A percentile compares a stretch with the other conserved stretches of the same genome.
phyloP scores from a whole-genome alignment of 768 basidiomycete genomes.

The Cubamyces sp. region DNA sequence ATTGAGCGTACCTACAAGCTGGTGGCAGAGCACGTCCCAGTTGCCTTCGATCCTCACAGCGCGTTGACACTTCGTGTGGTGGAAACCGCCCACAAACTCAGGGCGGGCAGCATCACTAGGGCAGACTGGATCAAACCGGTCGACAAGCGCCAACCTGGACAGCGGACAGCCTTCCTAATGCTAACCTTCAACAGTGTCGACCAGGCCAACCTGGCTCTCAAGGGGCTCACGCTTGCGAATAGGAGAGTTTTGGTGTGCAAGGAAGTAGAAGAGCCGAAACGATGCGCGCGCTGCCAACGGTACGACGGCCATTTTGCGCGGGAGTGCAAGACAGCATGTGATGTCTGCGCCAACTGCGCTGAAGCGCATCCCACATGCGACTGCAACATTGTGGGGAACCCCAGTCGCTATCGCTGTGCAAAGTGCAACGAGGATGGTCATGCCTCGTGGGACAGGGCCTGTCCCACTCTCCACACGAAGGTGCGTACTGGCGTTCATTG shows the following conservation, averaged over 20 bases:
- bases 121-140: slow-evolving; percentile 37
- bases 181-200: slow-evolving; percentile 26
- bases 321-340: slow-evolving; percentile 16
- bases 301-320: slow-evolving; percentile 23
- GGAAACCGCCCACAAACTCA: background rate
- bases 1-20: slow-evolving; percentile 15
- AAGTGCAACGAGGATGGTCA: slow-evolving; percentile 36
- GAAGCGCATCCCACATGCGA: slow-evolving; percentile 27
- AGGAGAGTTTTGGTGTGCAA: slow-evolving; percentile 22
- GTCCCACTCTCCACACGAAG: slow-evolving; percentile 14
- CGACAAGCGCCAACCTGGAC: slow-evolving; percentile 16
- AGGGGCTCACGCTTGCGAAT: slow-evolving; percentile 28
- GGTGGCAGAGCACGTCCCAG: slow-evolving; percentile 7
- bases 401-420: slow-evolving; percentile 19
- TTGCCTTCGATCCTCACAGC: slow-evolving; percentile 1
- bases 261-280: slow-evolving; percentile 28
- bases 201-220: slow-evolving; percentile 33
- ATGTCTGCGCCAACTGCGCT: slow-evolving; percentile 28
- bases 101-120: background rate
- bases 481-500: background rate
- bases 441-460: slow-evolving; percentile 33
- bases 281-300: slow-evolving; percentile 36
- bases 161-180: slow-evolving; percentile 32
- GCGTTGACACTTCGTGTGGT: background rate
- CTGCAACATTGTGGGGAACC: slow-evolving; percentile 21